Percentiles rank a stretch among this genome's conserved stretches.
These are phyloP conservation scores for Silene uniflora DNA, from an alignment of 148 eudicot genomes.

Conservation along the genomic window DNA sequence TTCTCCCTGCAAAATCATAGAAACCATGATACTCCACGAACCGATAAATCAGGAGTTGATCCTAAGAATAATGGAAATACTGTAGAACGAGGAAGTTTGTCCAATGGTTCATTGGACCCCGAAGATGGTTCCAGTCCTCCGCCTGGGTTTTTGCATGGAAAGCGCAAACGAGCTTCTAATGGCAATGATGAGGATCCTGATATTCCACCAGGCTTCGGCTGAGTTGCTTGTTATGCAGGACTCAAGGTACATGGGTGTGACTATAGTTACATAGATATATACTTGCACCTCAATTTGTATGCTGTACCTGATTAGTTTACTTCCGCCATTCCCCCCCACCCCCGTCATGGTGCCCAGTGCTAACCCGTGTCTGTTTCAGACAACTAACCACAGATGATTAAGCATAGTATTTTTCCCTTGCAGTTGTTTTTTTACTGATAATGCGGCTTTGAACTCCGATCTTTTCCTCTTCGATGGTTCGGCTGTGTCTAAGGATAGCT, in stretches of 20 bases:
- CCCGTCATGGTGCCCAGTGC: background rate
- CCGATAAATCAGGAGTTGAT: constrained; percentile 21
- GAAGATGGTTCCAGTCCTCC: constrained; percentile 31
- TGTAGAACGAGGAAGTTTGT: constrained; percentile 18
- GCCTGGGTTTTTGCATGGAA: constrained; percentile 39
- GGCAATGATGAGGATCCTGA: constrained; percentile 69
- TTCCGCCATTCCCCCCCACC: background rate
- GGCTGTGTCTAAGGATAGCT: too few species aligned
- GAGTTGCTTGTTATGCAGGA: background rate
- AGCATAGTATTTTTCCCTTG: too few species aligned
- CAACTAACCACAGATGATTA: too few species aligned
- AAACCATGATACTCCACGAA: constrained; percentile 19
- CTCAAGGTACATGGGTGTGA: background rate
- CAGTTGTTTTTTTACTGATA: too few species aligned
- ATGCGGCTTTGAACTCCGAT: too few species aligned
- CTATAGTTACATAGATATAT: background rate
- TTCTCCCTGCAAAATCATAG: constrained; percentile 32
- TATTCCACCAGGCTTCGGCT: constrained; percentile 87
- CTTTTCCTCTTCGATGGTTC: too few species aligned
- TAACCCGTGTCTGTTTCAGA: too few species aligned
- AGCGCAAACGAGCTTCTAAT: constrained; percentile 31
- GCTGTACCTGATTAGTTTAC: background rate
- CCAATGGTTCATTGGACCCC: constrained; percentile 14
- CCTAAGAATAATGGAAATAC: constrained; percentile 22
- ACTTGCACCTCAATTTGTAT: background rate